These are phyloP conservation scores for Macroventuria anomochaeta DNA, from an alignment of 2,329 filamentous ascomycete genomes.

Conservation along the genomic window DNA sequence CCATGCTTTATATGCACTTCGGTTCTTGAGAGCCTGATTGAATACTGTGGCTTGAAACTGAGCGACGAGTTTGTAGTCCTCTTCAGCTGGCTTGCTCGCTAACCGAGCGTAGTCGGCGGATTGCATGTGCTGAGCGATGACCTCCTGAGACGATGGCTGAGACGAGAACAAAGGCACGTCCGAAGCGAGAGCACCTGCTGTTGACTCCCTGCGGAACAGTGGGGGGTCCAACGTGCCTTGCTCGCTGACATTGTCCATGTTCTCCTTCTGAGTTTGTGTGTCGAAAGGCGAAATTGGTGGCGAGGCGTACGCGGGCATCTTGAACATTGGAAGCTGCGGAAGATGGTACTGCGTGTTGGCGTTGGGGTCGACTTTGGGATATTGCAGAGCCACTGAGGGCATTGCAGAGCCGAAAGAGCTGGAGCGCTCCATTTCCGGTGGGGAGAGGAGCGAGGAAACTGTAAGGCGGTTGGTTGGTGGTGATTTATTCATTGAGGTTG, in stretches of 20 bases:
- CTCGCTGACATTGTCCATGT: conserved; percentile 39
- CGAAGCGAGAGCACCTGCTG: conserved; percentile 33
- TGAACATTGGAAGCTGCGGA: conserved; percentile 20
- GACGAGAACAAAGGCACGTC: conserved; percentile 44
- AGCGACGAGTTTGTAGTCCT: conserved; percentile 47
- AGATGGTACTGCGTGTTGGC: conserved; percentile 21
- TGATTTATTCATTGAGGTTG: conserved; percentile 37
- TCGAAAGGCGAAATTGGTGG: conserved; percentile 51
- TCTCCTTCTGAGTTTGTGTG: conserved; percentile 45
- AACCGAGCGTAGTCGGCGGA: conserved; percentile 38
- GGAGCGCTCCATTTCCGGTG: conserved; percentile 50
- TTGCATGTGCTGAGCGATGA: conserved; percentile 47
- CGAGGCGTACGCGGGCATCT: conserved; percentile 45
- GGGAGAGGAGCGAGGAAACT: conserved; percentile 50
- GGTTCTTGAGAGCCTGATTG: conserved; percentile 49
- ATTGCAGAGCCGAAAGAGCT: conserved; percentile 49
- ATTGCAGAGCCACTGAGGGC: conserved; percentile 30
- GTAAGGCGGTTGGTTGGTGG: conserved; percentile 42
- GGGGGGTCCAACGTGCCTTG: conserved; percentile 44
- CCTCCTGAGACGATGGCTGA: conserved; percentile 26
- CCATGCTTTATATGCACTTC: conserved; percentile 37
- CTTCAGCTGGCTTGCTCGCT: conserved; percentile 42
- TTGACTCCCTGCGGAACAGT: conserved; percentile 37
- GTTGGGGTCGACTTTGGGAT: conserved; percentile 21
- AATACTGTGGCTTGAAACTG: conserved; percentile 45